Evolutionary conservation across 2,329 filamentous ascomycete species (phyloP).

Genomic region (Penicillium rolfsii): DNA sequence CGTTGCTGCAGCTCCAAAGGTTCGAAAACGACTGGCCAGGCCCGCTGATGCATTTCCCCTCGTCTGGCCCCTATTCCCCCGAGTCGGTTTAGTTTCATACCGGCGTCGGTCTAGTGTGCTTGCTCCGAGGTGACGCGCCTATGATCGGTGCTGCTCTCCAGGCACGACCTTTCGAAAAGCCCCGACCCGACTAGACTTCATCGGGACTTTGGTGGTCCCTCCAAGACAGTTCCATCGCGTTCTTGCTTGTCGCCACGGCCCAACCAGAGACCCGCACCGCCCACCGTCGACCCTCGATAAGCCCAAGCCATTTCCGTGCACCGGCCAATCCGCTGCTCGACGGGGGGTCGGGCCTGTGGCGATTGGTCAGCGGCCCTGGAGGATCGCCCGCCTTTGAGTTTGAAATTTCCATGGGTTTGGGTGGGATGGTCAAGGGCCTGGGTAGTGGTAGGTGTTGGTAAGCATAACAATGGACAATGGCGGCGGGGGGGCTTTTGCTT

Average conservation of each 20-base stretch:
- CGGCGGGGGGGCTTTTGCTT: not conserved
- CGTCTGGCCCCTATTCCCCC: not conserved
- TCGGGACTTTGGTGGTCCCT: slow-evolving; percentile 11
- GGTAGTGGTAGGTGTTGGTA: not conserved
- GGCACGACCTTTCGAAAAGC: slow-evolving; percentile 17
- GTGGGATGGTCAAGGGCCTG: slow-evolving; percentile 2
- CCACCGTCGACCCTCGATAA: slow-evolving; percentile 26
- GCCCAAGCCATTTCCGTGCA: slow-evolving; percentile 23
- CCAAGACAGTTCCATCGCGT: slow-evolving; percentile 3
- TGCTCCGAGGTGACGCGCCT: slow-evolving; percentile 24
- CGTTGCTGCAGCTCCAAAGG: not conserved
- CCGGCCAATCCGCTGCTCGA: slow-evolving; percentile 25
- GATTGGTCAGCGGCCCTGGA: slow-evolving; percentile 27
- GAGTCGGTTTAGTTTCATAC: not conserved
- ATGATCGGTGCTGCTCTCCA: slow-evolving; percentile 22
- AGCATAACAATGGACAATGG: not conserved
- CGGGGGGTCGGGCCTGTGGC: slow-evolving; percentile 13
- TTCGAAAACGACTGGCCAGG: not conserved
- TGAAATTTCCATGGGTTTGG: slow-evolving; percentile 22
- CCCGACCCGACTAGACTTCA: slow-evolving; percentile 15
- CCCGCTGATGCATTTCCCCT: not conserved
- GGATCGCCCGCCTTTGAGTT: slow-evolving; percentile 31
- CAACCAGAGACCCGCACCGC: slow-evolving; percentile 25
- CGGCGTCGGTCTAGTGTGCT: not conserved
- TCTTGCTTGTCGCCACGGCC: slow-evolving; percentile 30